Evolutionary conservation across 1,284 basidiomycete genomes (phyloP).

Genomic region (Trametes polyzona): DNA sequence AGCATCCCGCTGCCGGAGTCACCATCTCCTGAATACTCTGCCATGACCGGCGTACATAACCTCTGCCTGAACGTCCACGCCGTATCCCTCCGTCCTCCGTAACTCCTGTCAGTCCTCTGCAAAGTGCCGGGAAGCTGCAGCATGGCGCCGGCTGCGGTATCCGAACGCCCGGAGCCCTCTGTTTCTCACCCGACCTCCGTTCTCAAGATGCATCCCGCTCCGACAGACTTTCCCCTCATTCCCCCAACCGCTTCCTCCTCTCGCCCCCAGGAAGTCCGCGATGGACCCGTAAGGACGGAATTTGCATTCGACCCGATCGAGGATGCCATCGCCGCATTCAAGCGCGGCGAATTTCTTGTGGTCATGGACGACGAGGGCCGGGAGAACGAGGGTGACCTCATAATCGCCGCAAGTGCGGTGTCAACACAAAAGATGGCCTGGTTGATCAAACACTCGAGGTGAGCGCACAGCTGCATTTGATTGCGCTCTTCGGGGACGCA

Average conservation of each 20-base stretch:
- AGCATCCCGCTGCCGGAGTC: constrained; percentile 2
- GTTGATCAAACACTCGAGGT: constrained; percentile 98
- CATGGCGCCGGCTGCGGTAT: constrained; percentile 24
- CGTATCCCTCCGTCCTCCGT: neutral
- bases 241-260: constrained; percentile 25
- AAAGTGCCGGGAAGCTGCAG: neutral
- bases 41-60: constrained; percentile 4
- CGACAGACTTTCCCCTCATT: constrained; percentile 22
- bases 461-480: too few species aligned
- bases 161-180: constrained; percentile 10
- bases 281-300: constrained; percentile 29
- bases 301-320: constrained; percentile 73
- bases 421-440: constrained; percentile 99
- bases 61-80: neutral
- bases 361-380: constrained; percentile 95
- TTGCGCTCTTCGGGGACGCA: too few species aligned
- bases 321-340: constrained; percentile 81
- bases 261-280: constrained; percentile 32
- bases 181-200: constrained; percentile 14
- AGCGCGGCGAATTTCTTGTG: constrained; percentile 86
- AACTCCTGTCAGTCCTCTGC: neutral
- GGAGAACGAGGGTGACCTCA: constrained; percentile 95
- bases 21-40: constrained; percentile 9
- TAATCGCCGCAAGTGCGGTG: constrained; percentile 80
- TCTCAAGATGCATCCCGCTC: constrained; percentile 16